Conservation (phyloP, 139 green algal species). For the Volvox africanus region DNA sequence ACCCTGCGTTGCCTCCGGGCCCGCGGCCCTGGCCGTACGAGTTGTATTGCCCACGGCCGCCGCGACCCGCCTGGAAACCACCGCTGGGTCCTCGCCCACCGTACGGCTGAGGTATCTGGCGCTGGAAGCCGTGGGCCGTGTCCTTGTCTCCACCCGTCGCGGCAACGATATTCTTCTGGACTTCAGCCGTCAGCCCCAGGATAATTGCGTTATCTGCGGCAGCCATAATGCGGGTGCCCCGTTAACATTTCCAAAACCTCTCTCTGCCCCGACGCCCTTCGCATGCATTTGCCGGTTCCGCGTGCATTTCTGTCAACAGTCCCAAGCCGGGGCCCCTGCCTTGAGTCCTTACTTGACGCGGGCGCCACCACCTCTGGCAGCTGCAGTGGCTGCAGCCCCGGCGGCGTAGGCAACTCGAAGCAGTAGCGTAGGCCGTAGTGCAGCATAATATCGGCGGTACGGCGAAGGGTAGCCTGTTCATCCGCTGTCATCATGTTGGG, state of each 20-base stretch:
- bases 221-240: background rate
- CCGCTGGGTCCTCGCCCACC: background rate
- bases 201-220: constrained; percentile 43
- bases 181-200: constrained; percentile 34
- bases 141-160: background rate
- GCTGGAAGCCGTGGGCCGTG: background rate
- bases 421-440: constrained; percentile 76
- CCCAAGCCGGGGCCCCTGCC: background rate
- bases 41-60: constrained; percentile 4
- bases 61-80: background rate
- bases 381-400: constrained; percentile 24
- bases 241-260: no score
- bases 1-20: background rate
- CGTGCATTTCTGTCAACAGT: no score
- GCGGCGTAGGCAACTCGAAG: constrained; percentile 48
- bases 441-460: constrained; percentile 62
- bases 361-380: constrained; percentile 29
- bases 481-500: constrained; percentile 69
- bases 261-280: no score
- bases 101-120: background rate
- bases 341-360: constrained; percentile 26
- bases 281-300: no score
- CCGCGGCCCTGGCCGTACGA: background rate
- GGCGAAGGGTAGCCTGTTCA: constrained; percentile 62
- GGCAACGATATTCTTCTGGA: background rate